A percentile compares a stretch with the other conserved stretches of the same genome.
Conservation (phyloP, 2,329 filamentous ascomycete genomes). For the Beauveria sp. region DNA sequence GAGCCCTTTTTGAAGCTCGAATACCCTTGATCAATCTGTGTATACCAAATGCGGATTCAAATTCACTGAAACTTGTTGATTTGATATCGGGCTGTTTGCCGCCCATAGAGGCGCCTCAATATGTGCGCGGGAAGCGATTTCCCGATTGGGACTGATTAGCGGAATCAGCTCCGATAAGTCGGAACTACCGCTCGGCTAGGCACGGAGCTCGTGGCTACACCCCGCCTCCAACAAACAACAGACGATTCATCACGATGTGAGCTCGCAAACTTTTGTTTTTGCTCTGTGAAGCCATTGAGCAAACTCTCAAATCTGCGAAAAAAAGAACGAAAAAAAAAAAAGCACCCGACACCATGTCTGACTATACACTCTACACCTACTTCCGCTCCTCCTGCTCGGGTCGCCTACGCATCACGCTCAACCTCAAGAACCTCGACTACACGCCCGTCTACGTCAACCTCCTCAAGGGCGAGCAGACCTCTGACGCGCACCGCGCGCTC, state of each 20-base stretch:
- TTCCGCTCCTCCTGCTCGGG: conserved; percentile 57
- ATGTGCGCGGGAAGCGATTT: not conserved
- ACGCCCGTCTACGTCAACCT: conserved; percentile 43
- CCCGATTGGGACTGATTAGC: not conserved
- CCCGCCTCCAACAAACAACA: not conserved
- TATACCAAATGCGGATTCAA: not conserved
- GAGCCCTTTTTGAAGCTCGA: no score
- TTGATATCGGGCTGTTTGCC: not conserved
- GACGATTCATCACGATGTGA: not conserved
- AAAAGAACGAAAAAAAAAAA: not conserved
- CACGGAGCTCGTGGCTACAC: not conserved
- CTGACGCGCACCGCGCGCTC: conserved; percentile 33
- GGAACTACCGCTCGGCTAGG: not conserved
- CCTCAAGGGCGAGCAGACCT: conserved; percentile 43
- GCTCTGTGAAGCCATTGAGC: not conserved
- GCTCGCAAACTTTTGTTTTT: not conserved
- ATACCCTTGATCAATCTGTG: no score
- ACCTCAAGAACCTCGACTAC: conserved; percentile 45
- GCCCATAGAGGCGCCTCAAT: no score
- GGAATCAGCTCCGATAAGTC: conserved; percentile 1
- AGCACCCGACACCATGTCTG: conserved; percentile 15
- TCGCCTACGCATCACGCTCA: conserved; percentile 51
- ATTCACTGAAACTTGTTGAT: not conserved
- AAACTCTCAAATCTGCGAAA: not conserved
- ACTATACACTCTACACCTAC: conserved; percentile 47